These are phyloP conservation scores for Epithemia pelagica DNA, from an alignment of 108 stramenopile species.

Conservation along the genomic window DNA sequence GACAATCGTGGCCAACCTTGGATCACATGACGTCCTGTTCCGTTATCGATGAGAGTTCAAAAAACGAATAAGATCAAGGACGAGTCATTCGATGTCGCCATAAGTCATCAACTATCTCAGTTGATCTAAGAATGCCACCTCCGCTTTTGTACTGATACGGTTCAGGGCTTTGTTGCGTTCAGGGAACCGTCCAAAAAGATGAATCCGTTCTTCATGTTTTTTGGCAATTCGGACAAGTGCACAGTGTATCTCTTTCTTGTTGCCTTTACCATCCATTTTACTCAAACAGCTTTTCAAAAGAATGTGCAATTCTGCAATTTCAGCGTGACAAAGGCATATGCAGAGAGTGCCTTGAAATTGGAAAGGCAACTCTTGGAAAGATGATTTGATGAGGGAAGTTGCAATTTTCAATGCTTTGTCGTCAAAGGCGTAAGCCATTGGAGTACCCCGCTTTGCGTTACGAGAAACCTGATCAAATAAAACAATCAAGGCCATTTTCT, in stretches of 20 bases:
- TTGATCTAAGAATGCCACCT: not conserved
- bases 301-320: not conserved
- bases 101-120: not conserved
- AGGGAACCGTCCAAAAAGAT: not conserved
- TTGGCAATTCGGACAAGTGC: not conserved
- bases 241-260: not conserved
- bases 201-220: not conserved
- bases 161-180: not conserved
- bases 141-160: not conserved
- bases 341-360: not conserved
- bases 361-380: not conserved
- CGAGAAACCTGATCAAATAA: not conserved
- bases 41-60: constrained; percentile 29
- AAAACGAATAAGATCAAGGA: not conserved
- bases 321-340: not conserved
- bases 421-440: not conserved
- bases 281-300: not conserved
- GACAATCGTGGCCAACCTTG: constrained; percentile 34
- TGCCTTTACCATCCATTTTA: not conserved
- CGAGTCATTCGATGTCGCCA: too few species aligned
- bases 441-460: not conserved
- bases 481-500: not conserved
- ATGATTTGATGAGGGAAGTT: not conserved
- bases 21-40: constrained; percentile 49
- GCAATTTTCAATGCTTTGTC: not conserved